Conservation (phyloP, 768 basidiomycete species). For the Phanerochaete carnosa region DNA sequence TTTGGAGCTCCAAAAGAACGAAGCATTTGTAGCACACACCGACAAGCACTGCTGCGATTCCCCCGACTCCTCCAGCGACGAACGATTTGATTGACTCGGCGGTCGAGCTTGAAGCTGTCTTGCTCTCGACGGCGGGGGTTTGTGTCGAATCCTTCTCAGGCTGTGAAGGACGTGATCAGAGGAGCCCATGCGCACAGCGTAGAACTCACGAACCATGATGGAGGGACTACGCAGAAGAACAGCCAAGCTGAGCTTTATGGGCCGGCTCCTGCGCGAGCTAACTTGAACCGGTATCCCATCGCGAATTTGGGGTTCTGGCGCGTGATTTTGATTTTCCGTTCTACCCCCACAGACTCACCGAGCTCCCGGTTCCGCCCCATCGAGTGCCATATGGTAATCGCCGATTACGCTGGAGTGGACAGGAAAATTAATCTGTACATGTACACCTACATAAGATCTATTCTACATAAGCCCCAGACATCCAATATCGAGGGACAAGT, state of each 20-base stretch:
- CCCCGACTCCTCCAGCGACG: conserved; percentile 91
- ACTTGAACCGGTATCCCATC: not conserved
- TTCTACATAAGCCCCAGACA: conserved; percentile 16
- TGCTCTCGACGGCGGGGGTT: conserved; percentile 16
- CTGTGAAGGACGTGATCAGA: not conserved
- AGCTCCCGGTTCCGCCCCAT: not conserved
- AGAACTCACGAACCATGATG: conserved; percentile 3
- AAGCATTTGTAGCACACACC: conserved; percentile 49
- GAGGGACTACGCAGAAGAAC: not conserved
- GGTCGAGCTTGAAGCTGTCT: conserved; percentile 19
- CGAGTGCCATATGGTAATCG: not conserved
- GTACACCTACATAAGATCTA: conserved; percentile 12
- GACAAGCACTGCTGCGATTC: conserved; percentile 82
- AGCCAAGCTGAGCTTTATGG: not conserved
- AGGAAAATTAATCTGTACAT: not conserved
- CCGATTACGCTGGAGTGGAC: not conserved
- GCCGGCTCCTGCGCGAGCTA: not conserved
- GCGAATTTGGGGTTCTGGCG: conserved; percentile 10
- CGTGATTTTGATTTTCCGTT: conserved; percentile 14
- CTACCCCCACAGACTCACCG: conserved; percentile 5
- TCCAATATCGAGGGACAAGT: not conserved
- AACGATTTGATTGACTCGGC: conserved; percentile 71
- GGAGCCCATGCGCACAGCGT: not conserved
- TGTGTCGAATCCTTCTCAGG: conserved; percentile 20
- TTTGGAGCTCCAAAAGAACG: not conserved